phyloP scores from a whole-genome alignment of 2,329 filamentous ascomycete species.

The Beauveria sp. region DNA sequence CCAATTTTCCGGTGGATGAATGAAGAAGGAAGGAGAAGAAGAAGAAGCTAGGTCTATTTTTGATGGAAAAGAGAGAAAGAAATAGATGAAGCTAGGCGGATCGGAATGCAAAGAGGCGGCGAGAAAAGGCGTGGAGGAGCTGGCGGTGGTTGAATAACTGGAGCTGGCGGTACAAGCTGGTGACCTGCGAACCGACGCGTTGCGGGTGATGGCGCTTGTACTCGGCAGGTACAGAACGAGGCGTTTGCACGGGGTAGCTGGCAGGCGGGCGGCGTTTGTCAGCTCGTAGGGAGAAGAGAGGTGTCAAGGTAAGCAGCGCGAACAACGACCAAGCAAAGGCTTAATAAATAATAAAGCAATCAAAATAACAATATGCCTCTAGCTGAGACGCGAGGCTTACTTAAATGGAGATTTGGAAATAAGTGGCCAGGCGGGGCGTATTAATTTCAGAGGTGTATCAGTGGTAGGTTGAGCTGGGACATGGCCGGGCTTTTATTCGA shows the following conservation, averaged over 20 bases:
- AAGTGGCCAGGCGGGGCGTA: constrained; percentile 2
- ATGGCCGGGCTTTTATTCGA: background rate
- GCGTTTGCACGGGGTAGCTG: background rate
- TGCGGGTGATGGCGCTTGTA: background rate
- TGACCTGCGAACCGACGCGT: background rate
- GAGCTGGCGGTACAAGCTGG: background rate
- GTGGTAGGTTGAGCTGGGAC: background rate
- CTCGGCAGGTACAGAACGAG: background rate
- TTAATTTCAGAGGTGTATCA: background rate
- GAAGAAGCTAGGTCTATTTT: background rate
- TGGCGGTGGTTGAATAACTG: background rate
- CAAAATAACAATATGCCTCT: background rate
- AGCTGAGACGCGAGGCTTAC: constrained; percentile 9
- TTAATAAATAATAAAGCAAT: background rate
- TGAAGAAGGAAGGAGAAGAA: too few species aligned
- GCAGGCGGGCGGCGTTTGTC: background rate
- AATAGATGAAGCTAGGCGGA: background rate
- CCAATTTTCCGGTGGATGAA: background rate
- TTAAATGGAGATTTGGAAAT: background rate
- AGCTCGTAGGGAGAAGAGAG: background rate
- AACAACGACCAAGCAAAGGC: too few species aligned
- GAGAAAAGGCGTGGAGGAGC: background rate
- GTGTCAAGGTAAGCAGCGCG: too few species aligned
- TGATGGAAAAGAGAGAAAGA: background rate
- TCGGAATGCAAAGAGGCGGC: background rate